Percentiles rank a stretch among this genome's conserved stretches.
Evolutionary conservation across 164 flowering plant genomes (phyloP).

Genomic region (Nymphaea thermarum): DNA sequence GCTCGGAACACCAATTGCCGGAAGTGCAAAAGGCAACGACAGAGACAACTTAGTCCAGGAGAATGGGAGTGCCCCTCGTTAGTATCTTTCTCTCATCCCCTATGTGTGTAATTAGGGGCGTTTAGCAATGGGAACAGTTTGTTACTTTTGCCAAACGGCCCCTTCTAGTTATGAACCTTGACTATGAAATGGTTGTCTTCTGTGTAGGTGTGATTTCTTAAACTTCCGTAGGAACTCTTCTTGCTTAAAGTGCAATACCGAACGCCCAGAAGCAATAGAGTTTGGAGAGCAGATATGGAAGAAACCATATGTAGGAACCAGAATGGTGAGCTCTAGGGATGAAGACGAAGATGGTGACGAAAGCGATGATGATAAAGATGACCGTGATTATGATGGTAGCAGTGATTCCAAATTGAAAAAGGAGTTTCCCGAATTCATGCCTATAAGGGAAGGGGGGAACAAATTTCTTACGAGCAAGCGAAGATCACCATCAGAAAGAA

Average conservation of each 20-base stretch:
- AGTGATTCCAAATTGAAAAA: neutral
- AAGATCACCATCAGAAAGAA: conserved; percentile 1
- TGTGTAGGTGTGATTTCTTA: conserved; percentile 65
- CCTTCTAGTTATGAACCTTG: neutral
- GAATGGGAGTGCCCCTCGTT: conserved; percentile 93
- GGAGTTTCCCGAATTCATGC: neutral
- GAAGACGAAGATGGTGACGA: neutral
- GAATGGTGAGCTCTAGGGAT: neutral
- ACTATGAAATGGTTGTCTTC: neutral
- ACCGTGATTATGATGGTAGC: neutral
- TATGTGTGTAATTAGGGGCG: neutral
- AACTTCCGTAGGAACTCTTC: conserved; percentile 45
- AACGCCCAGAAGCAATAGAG: conserved; percentile 23
- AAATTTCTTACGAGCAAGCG: neutral
- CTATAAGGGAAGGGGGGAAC: neutral
- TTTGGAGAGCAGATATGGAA: conserved; percentile 43
- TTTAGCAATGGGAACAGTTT: neutral
- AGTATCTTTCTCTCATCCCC: conserved; percentile 15
- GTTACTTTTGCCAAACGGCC: neutral
- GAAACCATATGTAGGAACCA: conserved; percentile 6
- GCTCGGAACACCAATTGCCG: conserved; percentile 59
- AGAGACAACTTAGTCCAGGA: conserved; percentile 50
- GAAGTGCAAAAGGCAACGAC: conserved; percentile 57
- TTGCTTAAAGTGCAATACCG: conserved; percentile 55
- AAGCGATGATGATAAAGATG: neutral